Evolutionary conservation across 352 stramenopile species (phyloP), one percentile per base, ranked within the genome.

Genomic region (Phytophthora boehmeriae): DNA sequence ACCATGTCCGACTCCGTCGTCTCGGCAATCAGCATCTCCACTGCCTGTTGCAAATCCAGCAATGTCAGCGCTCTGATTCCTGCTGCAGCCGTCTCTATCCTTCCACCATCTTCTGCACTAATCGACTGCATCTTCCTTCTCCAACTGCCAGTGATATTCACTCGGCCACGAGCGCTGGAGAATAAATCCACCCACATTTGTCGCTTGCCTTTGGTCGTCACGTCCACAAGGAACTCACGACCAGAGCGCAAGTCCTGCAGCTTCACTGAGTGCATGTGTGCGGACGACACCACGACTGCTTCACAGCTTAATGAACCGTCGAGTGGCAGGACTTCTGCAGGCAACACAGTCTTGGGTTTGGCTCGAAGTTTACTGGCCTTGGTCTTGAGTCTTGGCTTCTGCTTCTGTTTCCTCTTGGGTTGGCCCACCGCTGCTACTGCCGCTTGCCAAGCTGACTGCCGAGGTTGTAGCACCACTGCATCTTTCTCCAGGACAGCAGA

Each of bases 111-210:
- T 9, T 62, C 36, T 43, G 20, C 16, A 50, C 47, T 32, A 8
- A 53, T 42, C 9, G 38, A 22, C 4, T 32, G 32, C 8, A 55
- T 8, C 1, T 73, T 49, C 16, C 53, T 49, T n/a, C 48, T 35
- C 55, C 54, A 73, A 34, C 52, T 59, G 8, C 55, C 53, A 28
- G 38, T 51, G 5, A 72, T 38, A 11, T 55, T 73, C 11, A 58
- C 72, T 58, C 49, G 63, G 34, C 51, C 71, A 9, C 53, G 73
- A 44, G 49, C 61, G 11, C 63, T 80, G 39, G 42, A 42, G 47
- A 83, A 82, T 8, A 81, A 36, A 14, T 83, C 71, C 48, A 88
- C 75, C 78, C 78, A 88, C 63, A 86, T 68, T 32, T 85, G 76
- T 30, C 82, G 82, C 46, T 71, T 73, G 10, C 77, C 74, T 43